These are phyloP conservation scores for Aspergillus luchuensis DNA, from an alignment of 2,329 filamentous ascomycete species.

Conservation along the genomic window DNA sequence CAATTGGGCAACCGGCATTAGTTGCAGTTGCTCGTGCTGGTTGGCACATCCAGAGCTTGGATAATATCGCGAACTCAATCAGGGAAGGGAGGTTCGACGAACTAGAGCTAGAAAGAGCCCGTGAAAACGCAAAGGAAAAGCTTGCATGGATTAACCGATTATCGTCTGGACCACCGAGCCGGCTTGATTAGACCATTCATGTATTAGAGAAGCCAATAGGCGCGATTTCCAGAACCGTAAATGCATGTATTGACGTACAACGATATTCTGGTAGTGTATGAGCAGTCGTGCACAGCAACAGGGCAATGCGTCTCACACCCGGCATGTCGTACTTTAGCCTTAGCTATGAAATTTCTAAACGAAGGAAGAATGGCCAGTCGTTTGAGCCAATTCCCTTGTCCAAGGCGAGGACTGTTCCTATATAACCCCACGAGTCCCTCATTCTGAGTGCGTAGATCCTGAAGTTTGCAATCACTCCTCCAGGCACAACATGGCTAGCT, in stretches of 20 bases:
- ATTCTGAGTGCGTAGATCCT: background rate
- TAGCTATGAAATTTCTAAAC: background rate
- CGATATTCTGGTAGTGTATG: background rate
- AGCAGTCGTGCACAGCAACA: background rate
- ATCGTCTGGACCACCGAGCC: background rate
- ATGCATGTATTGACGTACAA: background rate
- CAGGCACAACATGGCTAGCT: background rate
- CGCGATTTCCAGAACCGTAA: background rate
- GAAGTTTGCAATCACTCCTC: background rate
- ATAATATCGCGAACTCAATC: background rate
- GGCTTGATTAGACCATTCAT: background rate
- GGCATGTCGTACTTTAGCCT: background rate
- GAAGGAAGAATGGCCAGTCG: background rate
- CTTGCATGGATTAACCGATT: background rate
- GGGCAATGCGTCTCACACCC: background rate
- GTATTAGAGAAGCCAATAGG: background rate
- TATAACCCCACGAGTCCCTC: background rate
- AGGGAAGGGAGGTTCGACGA: background rate
- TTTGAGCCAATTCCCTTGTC: background rate
- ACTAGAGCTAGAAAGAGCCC: background rate
- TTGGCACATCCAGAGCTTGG: background rate
- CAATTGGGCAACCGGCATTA: background rate
- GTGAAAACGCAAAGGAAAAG: background rate
- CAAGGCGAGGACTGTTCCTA: background rate
- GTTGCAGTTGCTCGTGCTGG: background rate